Evolutionary conservation across 148 eudicot species (phyloP).

Genomic region (Cornus kousa): DNA sequence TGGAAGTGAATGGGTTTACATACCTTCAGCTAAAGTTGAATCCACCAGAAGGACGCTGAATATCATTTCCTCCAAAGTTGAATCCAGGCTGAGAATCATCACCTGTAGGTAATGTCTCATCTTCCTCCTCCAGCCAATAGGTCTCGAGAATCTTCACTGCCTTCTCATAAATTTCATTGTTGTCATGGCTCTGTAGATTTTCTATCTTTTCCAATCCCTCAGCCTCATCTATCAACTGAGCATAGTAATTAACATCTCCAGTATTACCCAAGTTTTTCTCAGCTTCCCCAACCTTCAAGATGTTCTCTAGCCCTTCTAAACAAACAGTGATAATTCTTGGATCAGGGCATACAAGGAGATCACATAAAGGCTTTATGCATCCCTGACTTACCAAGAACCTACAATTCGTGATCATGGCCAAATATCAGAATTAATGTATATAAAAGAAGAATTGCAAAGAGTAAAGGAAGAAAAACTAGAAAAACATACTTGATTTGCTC

Average conservation of each 20-base stretch:
- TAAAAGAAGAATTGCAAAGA: background rate
- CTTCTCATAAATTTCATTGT: no score
- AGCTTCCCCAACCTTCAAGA: no score
- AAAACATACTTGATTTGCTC: background rate
- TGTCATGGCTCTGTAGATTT: no score
- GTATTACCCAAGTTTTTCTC: no score
- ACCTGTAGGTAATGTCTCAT: conserved; percentile 28
- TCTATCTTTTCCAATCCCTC: no score
- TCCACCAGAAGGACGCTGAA: conserved; percentile 63
- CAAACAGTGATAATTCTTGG: no score
- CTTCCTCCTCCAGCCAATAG: conserved; percentile 63
- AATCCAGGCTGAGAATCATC: conserved; percentile 43
- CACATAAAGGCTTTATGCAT: no score
- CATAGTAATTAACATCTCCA: no score
- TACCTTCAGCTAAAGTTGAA: conserved; percentile 70
- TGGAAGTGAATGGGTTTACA: background rate
- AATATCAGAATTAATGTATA: background rate
- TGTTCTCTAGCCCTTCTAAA: no score
- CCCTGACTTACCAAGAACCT: no score
- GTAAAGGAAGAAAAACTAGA: background rate
- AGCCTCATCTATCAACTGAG: no score
- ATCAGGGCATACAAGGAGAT: no score
- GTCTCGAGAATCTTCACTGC: conserved; percentile 47
- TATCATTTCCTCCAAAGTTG: conserved; percentile 43
- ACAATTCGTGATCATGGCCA: background rate